Evolutionary conservation across 345 rosid species (phyloP).

Genomic region (Isatis tinctoria): DNA sequence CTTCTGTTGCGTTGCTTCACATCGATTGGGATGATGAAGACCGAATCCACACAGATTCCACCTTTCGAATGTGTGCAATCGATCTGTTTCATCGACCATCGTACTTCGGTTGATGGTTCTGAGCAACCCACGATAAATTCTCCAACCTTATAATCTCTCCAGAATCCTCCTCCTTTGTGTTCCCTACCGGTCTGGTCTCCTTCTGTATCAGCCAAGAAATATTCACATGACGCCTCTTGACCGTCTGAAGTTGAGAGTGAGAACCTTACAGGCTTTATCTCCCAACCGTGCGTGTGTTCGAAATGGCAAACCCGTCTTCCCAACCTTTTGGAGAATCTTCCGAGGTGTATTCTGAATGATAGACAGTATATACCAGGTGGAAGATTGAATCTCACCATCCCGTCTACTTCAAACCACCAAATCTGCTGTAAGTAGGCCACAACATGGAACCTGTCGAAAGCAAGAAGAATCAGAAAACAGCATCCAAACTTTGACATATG

Average conservation of each 20-base stretch:
- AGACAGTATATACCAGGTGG: slow-evolving; percentile 72
- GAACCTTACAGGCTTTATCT: slow-evolving; percentile 62
- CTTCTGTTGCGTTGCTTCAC: slow-evolving; percentile 45
- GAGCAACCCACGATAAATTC: slow-evolving; percentile 60
- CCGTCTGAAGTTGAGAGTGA: slow-evolving; percentile 64
- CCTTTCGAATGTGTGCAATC: slow-evolving; percentile 93
- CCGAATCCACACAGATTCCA: slow-evolving; percentile 88
- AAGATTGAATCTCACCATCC: slow-evolving; percentile 64
- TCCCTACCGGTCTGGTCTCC: slow-evolving; percentile 55
- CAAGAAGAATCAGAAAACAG: background rate
- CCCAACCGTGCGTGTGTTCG: slow-evolving; percentile 86
- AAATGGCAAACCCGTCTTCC: slow-evolving; percentile 64
- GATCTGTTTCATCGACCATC: slow-evolving; percentile 85
- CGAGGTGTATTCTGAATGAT: slow-evolving; percentile 76
- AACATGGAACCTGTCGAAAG: background rate
- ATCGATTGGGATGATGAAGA: slow-evolving; percentile 64
- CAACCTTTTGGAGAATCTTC: slow-evolving; percentile 68
- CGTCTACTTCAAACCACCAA: slow-evolving; percentile 96
- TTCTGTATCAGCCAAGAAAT: slow-evolving; percentile 46
- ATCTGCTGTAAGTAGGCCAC: slow-evolving; percentile 17
- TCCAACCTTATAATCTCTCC: slow-evolving; percentile 59
- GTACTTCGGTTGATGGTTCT: slow-evolving; percentile 54
- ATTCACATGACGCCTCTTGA: slow-evolving; percentile 52
- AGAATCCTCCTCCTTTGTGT: background rate
- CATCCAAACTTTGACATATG: background rate